These are phyloP conservation scores for Mallotus nudiflorus DNA, from an alignment of 345 rosid species.

Conservation along the genomic window DNA sequence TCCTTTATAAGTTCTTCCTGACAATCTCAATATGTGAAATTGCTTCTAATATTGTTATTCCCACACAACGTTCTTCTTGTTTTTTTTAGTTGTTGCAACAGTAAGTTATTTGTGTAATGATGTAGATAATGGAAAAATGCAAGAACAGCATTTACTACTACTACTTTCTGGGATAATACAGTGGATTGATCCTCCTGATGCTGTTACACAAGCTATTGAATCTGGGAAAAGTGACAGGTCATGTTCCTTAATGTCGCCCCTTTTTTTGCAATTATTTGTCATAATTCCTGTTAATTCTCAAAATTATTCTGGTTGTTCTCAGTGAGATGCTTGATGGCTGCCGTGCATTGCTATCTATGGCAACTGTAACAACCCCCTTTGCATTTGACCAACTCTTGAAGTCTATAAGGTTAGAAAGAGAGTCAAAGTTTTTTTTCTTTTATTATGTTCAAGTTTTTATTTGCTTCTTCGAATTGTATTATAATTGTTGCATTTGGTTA, in stretches of 20 bases:
- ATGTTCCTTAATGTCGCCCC: constrained; percentile 20
- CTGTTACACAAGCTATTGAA: constrained; percentile 73
- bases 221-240: constrained; percentile 92
- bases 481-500: background rate
- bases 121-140: constrained; percentile 70
- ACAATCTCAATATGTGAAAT: background rate
- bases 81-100: constrained; percentile 11
- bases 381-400: constrained; percentile 77
- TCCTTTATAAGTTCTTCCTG: background rate
- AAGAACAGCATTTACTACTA: constrained; percentile 78
- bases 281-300: constrained; percentile 23
- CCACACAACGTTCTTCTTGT: background rate
- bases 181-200: constrained; percentile 93
- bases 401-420: constrained; percentile 65
- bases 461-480: background rate
- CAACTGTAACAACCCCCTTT: constrained; percentile 66
- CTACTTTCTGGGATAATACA: constrained; percentile 79
- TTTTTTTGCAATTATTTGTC: constrained; percentile 22
- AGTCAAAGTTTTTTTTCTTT: background rate
- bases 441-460: background rate
- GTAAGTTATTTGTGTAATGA: constrained; percentile 39
- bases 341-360: constrained; percentile 84
- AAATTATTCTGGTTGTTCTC: constrained; percentile 27
- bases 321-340: constrained; percentile 99
- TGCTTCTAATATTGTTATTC: background rate